A percentile compares a stretch with the other conserved stretches of the same genome.
Evolutionary conservation across 257 asterid species (phyloP).

Genomic region (Leptodermis oblonga): DNA sequence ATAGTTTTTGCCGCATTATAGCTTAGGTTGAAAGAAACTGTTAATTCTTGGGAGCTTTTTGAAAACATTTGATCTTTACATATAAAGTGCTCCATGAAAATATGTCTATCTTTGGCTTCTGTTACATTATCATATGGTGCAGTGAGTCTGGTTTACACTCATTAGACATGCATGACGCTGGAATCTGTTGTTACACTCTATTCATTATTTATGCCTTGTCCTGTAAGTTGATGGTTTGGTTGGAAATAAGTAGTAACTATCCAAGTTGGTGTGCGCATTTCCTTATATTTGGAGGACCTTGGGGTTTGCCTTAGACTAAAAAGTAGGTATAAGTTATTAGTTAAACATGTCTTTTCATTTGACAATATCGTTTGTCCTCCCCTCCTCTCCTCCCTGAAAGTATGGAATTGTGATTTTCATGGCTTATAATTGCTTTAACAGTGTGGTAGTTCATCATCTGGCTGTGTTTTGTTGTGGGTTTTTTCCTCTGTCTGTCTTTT

Average conservation of each 20-base stretch:
- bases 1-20: too few relatives aligned
- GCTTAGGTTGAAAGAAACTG: too few relatives aligned
- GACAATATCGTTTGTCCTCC: neutral
- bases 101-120: too few relatives aligned
- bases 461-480: neutral
- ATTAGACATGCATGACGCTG: too few relatives aligned
- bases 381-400: too few relatives aligned
- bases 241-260: neutral
- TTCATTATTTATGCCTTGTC: neutral
- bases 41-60: too few relatives aligned
- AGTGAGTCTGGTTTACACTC: too few relatives aligned
- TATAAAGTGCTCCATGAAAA: too few relatives aligned
- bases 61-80: too few relatives aligned
- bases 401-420: too few relatives aligned
- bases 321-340: neutral
- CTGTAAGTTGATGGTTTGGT: neutral
- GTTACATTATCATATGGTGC: too few relatives aligned
- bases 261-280: neutral
- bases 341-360: neutral
- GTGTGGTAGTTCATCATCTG: neutral
- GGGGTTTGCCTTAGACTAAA: neutral
- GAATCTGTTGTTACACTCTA: too few relatives aligned
- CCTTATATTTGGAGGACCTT: neutral
- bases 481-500: neutral
- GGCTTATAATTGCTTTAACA: neutral